Percentiles rank a stretch among this genome's conserved stretches.
Conservation (phyloP, 1,284 basidiomycete genomes). For the Heterobasidion occidentale region DNA sequence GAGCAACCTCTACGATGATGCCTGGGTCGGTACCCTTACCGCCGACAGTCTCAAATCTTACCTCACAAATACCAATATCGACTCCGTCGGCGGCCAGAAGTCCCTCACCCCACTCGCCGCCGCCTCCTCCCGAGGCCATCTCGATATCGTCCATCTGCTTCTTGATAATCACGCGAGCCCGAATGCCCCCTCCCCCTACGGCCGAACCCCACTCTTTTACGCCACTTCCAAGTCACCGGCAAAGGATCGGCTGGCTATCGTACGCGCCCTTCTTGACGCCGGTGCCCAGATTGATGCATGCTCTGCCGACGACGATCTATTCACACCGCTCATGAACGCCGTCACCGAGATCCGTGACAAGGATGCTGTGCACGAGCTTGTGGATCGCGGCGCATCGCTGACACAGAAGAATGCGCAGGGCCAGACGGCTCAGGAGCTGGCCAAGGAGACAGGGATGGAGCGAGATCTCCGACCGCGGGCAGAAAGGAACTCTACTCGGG, state of each 20-base stretch:
- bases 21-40: background rate
- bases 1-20: background rate
- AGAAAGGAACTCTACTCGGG: background rate
- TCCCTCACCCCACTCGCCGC: background rate
- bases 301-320: background rate
- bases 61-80: background rate
- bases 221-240: background rate
- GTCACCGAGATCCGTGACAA: background rate
- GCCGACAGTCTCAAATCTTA: background rate
- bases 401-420: background rate
- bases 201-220: background rate
- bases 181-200: background rate
- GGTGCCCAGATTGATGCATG: background rate
- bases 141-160: background rate
- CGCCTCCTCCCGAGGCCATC: background rate
- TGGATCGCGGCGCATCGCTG: background rate
- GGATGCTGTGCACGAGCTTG: background rate
- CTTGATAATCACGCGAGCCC: background rate
- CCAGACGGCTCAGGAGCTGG: background rate
- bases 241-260: background rate
- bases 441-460: background rate
- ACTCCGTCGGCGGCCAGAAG: background rate
- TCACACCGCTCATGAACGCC: background rate
- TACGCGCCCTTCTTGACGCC: background rate
- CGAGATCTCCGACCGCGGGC: background rate